A percentile compares a stretch with the other conserved stretches of the same genome.
phyloP scores from a whole-genome alignment of 495 filamentous ascomycete species.

The Astrocystis sublimbata region DNA sequence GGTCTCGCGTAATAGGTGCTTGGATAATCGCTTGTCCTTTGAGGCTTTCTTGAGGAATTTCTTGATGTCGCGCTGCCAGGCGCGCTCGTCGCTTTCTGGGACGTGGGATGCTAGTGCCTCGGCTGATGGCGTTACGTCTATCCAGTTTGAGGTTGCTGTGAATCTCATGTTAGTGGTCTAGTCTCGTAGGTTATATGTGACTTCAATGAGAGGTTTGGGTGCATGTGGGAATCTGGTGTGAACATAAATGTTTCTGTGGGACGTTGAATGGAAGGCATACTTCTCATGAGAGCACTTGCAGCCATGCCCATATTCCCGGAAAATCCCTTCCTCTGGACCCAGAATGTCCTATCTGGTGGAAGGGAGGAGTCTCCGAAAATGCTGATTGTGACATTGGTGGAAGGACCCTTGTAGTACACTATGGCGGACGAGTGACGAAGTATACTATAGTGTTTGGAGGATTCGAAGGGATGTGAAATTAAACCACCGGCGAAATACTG shows the following conservation, averaged over 20 bases:
- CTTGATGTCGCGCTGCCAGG: slow-evolving; percentile 66
- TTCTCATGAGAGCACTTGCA: slow-evolving; percentile 58
- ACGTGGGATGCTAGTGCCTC: slow-evolving; percentile 48
- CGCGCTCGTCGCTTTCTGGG: slow-evolving; percentile 54
- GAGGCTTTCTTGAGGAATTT: slow-evolving; percentile 56
- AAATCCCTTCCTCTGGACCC: slow-evolving; percentile 67
- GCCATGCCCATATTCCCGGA: slow-evolving; percentile 69
- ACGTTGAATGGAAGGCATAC: neutral
- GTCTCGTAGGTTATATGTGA: neutral
- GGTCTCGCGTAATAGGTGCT: slow-evolving; percentile 59
- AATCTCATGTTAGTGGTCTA: neutral
- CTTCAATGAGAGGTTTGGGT: neutral
- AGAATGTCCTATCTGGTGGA: slow-evolving; percentile 59
- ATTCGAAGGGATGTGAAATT: slow-evolving; percentile 61
- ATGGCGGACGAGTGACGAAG: slow-evolving; percentile 64
- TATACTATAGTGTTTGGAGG: slow-evolving; percentile 66
- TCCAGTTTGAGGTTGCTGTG: slow-evolving; percentile 53
- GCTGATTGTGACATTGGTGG: slow-evolving; percentile 61
- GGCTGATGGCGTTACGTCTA: slow-evolving; percentile 62
- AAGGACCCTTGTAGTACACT: slow-evolving; percentile 63
- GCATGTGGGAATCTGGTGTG: neutral
- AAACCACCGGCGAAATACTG: slow-evolving; percentile 64
- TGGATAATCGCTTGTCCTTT: slow-evolving; percentile 39
- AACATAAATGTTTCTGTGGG: neutral
- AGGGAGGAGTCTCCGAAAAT: slow-evolving; percentile 61